phyloP scores from a whole-genome alignment of 768 basidiomycete genomes.

The Rhodotorula kratochvilovae region DNA sequence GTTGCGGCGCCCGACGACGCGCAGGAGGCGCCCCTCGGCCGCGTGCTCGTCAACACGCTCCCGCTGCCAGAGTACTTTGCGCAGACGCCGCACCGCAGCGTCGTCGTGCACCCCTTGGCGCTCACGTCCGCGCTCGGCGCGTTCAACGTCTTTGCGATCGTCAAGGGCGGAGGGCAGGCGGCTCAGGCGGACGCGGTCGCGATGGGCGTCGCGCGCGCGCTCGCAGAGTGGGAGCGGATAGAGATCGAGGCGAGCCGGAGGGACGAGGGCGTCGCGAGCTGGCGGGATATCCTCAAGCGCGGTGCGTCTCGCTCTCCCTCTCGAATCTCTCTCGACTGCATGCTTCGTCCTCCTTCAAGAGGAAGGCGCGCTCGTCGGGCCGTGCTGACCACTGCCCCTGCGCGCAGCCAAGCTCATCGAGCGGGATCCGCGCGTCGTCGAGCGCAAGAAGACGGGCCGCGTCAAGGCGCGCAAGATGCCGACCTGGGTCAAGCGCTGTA shows the following conservation, averaged over 20 bases:
- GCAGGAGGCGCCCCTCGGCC: conserved; percentile 25
- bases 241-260: conserved; percentile 46
- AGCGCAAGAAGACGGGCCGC: conserved; percentile 91
- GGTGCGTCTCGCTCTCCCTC: conserved; percentile 53
- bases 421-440: conserved; percentile 95
- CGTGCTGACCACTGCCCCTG: too few relatives aligned
- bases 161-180: conserved; percentile 80
- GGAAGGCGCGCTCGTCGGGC: background rate
- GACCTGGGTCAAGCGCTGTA: conserved; percentile 76
- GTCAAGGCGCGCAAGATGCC: conserved; percentile 92
- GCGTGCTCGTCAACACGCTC: conserved; percentile 75
- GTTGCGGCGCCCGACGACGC: background rate
- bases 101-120: conserved; percentile 74
- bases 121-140: conserved; percentile 76
- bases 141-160: conserved; percentile 69
- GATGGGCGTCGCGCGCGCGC: conserved; percentile 48
- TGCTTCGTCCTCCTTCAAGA: background rate
- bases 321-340: background rate
- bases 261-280: conserved; percentile 62
- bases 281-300: conserved; percentile 63
- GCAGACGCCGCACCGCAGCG: conserved; percentile 68
- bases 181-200: conserved; percentile 83
- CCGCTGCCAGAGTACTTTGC: conserved; percentile 76
- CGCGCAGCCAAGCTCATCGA: conserved; percentile 70
- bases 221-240: conserved; percentile 42